These are phyloP conservation scores for Wallacemonas collosoma DNA, from an alignment of 208 protist genomes.

Conservation along the genomic window DNA sequence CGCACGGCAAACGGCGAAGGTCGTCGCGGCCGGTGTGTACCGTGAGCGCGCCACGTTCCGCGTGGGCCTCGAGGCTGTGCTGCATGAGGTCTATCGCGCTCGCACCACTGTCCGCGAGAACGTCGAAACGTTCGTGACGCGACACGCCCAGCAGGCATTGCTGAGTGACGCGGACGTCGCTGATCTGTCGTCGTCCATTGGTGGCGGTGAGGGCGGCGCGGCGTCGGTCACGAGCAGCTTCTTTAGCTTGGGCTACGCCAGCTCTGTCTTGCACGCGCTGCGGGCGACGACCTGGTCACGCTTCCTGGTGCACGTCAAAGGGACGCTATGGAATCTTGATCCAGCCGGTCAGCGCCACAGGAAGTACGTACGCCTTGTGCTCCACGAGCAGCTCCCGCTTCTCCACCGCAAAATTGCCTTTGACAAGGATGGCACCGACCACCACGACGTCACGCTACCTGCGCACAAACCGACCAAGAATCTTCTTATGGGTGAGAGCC, in stretches of 20 bases:
- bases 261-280: slow-evolving; percentile 35
- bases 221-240: slow-evolving; percentile 34
- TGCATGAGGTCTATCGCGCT: slow-evolving; percentile 46
- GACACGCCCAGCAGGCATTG: background rate
- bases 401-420: slow-evolving; percentile 71
- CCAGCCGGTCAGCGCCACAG: slow-evolving; percentile 30
- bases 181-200: background rate
- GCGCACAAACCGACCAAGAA: background rate
- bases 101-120: slow-evolving; percentile 32
- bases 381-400: slow-evolving; percentile 71
- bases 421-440: slow-evolving; percentile 69
- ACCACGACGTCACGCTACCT: slow-evolving; percentile 45
- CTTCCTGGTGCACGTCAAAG: slow-evolving; percentile 60
- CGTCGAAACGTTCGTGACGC: slow-evolving; percentile 24
- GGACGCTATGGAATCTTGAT: slow-evolving; percentile 78
- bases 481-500: background rate
- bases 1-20: slow-evolving; percentile 66
- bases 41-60: slow-evolving; percentile 32
- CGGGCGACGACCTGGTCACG: slow-evolving; percentile 53
- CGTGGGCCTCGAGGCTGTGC: slow-evolving; percentile 39
- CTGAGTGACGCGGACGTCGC: background rate
- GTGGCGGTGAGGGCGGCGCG: slow-evolving; percentile 15
- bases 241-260: slow-evolving; percentile 29
- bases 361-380: slow-evolving; percentile 63
- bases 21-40: slow-evolving; percentile 34